These are phyloP conservation scores for Metschnikowia chrysomelidarum DNA, from an alignment of 805 yeast species.

Conservation along the genomic window DNA sequence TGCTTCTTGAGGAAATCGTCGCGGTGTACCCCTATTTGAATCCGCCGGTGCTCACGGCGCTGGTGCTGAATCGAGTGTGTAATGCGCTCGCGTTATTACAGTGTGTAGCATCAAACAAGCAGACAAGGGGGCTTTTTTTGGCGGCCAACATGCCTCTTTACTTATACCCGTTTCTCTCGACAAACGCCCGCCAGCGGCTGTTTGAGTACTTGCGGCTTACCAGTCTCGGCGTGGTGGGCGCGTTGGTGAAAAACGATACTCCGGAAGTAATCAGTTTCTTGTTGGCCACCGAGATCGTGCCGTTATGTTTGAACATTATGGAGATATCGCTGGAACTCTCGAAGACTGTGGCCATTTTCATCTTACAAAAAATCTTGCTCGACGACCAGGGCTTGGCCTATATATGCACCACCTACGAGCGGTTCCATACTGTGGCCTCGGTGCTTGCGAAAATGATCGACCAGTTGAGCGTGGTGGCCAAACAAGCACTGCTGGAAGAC, in stretches of 20 bases:
- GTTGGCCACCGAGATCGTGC: slow-evolving; percentile 94
- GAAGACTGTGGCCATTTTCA: slow-evolving; percentile 95
- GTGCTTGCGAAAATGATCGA: slow-evolving; percentile 87
- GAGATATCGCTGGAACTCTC: slow-evolving; percentile 91
- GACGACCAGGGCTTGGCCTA: slow-evolving; percentile 91
- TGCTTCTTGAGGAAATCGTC: slow-evolving; percentile 82
- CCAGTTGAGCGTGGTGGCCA: slow-evolving; percentile 55
- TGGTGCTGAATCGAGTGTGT: slow-evolving; percentile 91
- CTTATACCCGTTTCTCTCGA: slow-evolving; percentile 88
- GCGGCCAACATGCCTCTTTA: slow-evolving; percentile 91
- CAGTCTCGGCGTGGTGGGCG: slow-evolving; percentile 94
- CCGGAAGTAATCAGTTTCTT: slow-evolving; percentile 91
- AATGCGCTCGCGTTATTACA: slow-evolving; percentile 92
- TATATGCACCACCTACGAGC: slow-evolving; percentile 91
- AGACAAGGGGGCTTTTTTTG: slow-evolving; percentile 79
- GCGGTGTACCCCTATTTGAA: slow-evolving; percentile 85
- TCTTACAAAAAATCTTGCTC: slow-evolving; percentile 85
- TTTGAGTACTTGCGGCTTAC: slow-evolving; percentile 93
- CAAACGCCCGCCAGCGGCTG: slow-evolving; percentile 86
- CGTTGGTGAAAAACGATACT: slow-evolving; percentile 91
- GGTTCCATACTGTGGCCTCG: slow-evolving; percentile 90
- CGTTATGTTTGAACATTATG: slow-evolving; percentile 91
- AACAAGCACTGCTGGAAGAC: slow-evolving; percentile 42
- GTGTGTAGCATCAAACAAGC: slow-evolving; percentile 94
- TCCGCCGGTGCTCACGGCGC: slow-evolving; percentile 81